Evolutionary conservation across 805 yeast genomes (phyloP).

Genomic region (Candida manassasensis): DNA sequence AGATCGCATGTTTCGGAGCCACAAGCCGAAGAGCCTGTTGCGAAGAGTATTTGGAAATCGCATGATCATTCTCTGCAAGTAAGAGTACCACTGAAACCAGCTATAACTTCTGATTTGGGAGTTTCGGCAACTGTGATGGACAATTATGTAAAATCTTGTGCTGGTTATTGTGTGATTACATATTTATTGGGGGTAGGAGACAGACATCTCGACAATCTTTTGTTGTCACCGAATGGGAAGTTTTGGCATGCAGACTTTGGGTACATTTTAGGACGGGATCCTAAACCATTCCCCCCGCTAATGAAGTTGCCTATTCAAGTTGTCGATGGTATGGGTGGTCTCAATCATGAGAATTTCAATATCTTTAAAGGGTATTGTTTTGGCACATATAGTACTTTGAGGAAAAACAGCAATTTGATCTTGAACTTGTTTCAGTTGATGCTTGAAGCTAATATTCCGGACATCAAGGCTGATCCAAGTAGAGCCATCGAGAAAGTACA

Average conservation of each 20-base stretch:
- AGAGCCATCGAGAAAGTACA: constrained; percentile 87
- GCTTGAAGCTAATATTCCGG: constrained; percentile 92
- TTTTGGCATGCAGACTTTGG: constrained; percentile 99
- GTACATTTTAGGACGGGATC: constrained; percentile 92
- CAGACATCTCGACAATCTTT: constrained; percentile 86
- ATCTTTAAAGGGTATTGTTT: constrained; percentile 90
- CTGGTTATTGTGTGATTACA: constrained; percentile 96
- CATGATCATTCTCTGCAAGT: constrained; percentile 5
- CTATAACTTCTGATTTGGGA: constrained; percentile 37
- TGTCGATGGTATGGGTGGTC: constrained; percentile 97
- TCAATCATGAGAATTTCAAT: constrained; percentile 76
- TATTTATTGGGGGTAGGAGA: constrained; percentile 96
- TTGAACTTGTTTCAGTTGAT: constrained; percentile 87
- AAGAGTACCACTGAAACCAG: constrained; percentile 21
- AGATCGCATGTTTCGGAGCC: constrained; percentile 46
- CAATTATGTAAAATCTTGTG: constrained; percentile 89
- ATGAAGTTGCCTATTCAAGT: constrained; percentile 97
- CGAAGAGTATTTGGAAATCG: constrained; percentile 18
- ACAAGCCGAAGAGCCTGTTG: constrained; percentile 23
- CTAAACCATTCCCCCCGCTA: constrained; percentile 97
- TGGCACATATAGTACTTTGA: constrained; percentile 83
- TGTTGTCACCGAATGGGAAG: constrained; percentile 72
- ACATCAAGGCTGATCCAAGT: constrained; percentile 75
- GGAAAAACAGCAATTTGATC: constrained; percentile 86
- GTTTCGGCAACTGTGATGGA: constrained; percentile 76